Evolutionary conservation across 1,284 basidiomycete species (phyloP).

Genomic region (Cutaneotrichosporon sp.): DNA sequence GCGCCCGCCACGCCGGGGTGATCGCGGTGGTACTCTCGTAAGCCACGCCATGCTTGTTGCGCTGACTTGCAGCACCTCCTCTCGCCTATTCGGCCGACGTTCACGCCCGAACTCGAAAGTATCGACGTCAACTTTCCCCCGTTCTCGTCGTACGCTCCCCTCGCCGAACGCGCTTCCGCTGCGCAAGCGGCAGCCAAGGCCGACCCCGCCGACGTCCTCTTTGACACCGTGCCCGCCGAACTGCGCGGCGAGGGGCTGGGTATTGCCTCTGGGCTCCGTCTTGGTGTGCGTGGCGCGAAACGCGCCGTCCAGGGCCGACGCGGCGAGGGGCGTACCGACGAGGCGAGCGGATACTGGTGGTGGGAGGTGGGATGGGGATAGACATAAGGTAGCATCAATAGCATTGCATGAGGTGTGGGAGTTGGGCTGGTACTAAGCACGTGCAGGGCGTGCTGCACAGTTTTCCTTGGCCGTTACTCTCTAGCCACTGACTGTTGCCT

Average conservation of each 20-base stretch:
- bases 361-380: conserved; percentile 48
- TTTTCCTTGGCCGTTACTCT: too few species aligned
- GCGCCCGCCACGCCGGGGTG: conserved; percentile 28
- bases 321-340: conserved; percentile 45
- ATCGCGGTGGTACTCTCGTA: conserved; percentile 43
- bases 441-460: too few species aligned
- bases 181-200: background rate
- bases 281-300: conserved; percentile 41
- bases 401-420: too few species aligned
- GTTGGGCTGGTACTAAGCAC: too few species aligned
- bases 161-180: conserved; percentile 12
- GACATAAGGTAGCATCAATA: background rate
- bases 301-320: conserved; percentile 33
- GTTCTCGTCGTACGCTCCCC: conserved; percentile 27
- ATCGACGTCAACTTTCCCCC: conserved; percentile 42
- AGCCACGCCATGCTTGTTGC: conserved; percentile 17
- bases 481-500: too few species aligned
- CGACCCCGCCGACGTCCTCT: background rate
- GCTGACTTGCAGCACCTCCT: conserved; percentile 38
- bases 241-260: conserved; percentile 19
- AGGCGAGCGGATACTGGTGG: conserved; percentile 47
- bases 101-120: conserved; percentile 44
- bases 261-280: conserved; percentile 19
- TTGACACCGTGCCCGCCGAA: background rate
- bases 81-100: conserved; percentile 46